These are phyloP conservation scores for Hymenoscyphus occultus DNA, from an alignment of 2,329 filamentous ascomycete genomes.

Conservation along the genomic window DNA sequence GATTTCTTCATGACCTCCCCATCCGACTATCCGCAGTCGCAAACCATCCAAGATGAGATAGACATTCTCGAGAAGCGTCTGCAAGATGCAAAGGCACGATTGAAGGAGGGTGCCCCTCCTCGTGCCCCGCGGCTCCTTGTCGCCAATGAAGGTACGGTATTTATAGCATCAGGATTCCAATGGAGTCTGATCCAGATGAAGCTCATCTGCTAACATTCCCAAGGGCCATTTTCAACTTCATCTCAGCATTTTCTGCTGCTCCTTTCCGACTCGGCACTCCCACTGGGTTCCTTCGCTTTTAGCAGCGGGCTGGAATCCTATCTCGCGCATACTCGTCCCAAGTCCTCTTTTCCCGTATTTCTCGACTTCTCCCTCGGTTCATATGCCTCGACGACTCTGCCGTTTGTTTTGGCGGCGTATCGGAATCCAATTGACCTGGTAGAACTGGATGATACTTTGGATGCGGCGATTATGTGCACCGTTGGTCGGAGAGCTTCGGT, in stretches of 20 bases:
- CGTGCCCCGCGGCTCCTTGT: neutral
- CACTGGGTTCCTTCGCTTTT: conserved; percentile 84
- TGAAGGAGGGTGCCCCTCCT: conserved; percentile 35
- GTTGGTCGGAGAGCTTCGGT: conserved; percentile 73
- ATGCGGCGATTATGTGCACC: conserved; percentile 75
- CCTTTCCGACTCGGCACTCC: conserved; percentile 77
- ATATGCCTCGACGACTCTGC: conserved; percentile 68
- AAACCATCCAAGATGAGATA: conserved; percentile 51
- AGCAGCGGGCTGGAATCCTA: conserved; percentile 80
- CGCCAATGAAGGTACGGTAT: conserved; percentile 28
- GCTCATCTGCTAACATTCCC: conserved; percentile 10
- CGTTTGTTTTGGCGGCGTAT: conserved; percentile 70
- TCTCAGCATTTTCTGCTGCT: conserved; percentile 66
- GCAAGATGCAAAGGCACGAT: conserved; percentile 40
- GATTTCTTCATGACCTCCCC: conserved; percentile 25
- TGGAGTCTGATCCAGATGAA: neutral
- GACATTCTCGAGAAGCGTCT: conserved; percentile 51
- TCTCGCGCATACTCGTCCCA: conserved; percentile 60
- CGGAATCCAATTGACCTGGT: conserved; percentile 50
- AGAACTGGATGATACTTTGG: conserved; percentile 69
- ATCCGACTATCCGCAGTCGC: conserved; percentile 27
- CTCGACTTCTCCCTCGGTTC: conserved; percentile 68
- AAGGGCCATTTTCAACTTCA: conserved; percentile 26
- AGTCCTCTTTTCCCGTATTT: conserved; percentile 59
- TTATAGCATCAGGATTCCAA: neutral